Evolutionary conservation across 306 rosid species (phyloP).

Genomic region (Luffa acutangula): DNA sequence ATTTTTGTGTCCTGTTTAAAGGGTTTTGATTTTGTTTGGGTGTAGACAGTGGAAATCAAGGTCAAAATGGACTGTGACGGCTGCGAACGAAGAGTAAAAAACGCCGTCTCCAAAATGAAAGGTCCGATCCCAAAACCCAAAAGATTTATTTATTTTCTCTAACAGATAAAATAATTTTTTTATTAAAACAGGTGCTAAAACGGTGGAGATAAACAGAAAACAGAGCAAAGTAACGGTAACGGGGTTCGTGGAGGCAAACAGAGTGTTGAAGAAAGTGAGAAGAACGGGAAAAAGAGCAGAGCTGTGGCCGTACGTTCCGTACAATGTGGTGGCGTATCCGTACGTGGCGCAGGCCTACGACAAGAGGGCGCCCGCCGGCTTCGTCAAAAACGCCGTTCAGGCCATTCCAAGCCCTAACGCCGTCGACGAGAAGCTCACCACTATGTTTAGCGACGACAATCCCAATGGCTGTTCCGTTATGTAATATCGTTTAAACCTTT

Average conservation of each 20-base stretch:
- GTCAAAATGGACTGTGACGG: conserved; percentile 19
- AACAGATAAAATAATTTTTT: too few species aligned
- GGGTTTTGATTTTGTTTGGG: not conserved
- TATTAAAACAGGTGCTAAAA: not conserved
- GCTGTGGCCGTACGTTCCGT: conserved; percentile 13
- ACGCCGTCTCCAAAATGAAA: conserved; percentile 8
- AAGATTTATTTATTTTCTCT: too few species aligned
- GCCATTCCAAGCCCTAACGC: not conserved
- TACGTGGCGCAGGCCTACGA: conserved; percentile 13
- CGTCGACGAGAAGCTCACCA: conserved; percentile 13
- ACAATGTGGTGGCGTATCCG: conserved; percentile 16
- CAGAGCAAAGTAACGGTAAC: conserved; percentile 10
- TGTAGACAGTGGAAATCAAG: conserved; percentile 13
- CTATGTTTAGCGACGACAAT: conserved; percentile 14
- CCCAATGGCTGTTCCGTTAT: conserved; percentile 16
- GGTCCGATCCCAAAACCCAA: not conserved
- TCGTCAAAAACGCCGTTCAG: conserved; percentile 7
- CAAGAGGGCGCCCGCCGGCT: conserved; percentile 13
- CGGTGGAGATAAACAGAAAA: conserved; percentile 13
- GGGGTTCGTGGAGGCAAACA: conserved; percentile 9
- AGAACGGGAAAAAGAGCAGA: conserved; percentile 14
- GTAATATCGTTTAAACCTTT: not conserved
- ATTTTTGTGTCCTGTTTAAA: too few species aligned
- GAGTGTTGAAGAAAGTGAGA: conserved; percentile 9
- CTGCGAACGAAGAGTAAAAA: conserved; percentile 10